Percentiles rank a stretch among this genome's conserved stretches.
phyloP scores from a whole-genome alignment of 768 basidiomycete genomes.

The Pulveroboletus ravenelii region DNA sequence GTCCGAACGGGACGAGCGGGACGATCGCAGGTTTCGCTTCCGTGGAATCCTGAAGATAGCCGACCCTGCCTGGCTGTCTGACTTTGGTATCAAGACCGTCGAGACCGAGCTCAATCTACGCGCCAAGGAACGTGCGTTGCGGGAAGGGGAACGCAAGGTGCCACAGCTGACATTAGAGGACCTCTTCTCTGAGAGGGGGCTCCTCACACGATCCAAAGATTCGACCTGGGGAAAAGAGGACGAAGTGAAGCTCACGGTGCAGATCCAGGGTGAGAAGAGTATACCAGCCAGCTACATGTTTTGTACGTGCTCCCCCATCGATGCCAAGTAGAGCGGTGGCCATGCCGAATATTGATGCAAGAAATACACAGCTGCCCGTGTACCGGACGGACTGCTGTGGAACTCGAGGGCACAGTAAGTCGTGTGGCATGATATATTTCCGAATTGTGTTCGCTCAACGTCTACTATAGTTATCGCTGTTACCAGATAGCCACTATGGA shows the following conservation, averaged over 20 bases:
- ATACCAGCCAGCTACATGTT: constrained; percentile 39
- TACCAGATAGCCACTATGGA: constrained; percentile 48
- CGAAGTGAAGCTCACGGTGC: constrained; percentile 33
- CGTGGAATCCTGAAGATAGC: constrained; percentile 48
- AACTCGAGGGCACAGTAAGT: constrained; percentile 28
- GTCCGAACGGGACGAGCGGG: constrained; percentile 36
- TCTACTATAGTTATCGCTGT: constrained; percentile 32
- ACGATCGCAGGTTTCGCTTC: constrained; percentile 39
- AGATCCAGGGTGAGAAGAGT: constrained; percentile 39
- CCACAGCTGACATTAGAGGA: constrained; percentile 33
- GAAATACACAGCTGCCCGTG: constrained; percentile 22
- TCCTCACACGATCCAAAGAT: constrained; percentile 14
- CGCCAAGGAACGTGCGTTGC: constrained; percentile 28
- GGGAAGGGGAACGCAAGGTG: constrained; percentile 12
- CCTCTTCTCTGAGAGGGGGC: constrained; percentile 33
- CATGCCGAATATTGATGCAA: neutral
- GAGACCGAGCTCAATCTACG: constrained; percentile 42
- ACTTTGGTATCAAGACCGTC: constrained; percentile 37
- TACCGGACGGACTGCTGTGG: constrained; percentile 32
- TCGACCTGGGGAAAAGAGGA: constrained; percentile 12
- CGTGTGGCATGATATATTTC: neutral
- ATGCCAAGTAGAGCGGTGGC: neutral
- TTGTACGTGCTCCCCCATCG: constrained; percentile 23
- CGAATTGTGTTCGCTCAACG: constrained; percentile 3
- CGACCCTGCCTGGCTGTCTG: constrained; percentile 46